Base-by-base conservation (phyloP, 1,284 basidiomycete species). In the Cryptococcus sp. region DNA sequence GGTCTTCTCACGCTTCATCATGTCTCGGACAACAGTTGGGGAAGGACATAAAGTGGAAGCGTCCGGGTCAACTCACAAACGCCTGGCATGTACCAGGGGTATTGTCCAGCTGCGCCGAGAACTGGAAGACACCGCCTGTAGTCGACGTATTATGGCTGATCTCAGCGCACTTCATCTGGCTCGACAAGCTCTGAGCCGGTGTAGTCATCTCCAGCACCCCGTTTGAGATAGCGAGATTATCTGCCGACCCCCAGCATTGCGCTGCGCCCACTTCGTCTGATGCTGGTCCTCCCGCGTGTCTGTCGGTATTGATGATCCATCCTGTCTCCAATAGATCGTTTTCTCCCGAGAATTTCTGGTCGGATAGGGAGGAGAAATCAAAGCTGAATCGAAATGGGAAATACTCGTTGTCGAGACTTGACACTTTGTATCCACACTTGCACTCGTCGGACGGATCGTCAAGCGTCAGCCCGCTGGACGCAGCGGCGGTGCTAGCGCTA, bases 91-190 rank as follows among this genome's bases (percentile, higher is more conserved):
- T 62, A 1, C 57, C 57, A 23, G 44, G 29, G 17, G 47, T 45
- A 17, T 52, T 41, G 15, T 39, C 22, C 1, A 57, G 34, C 46
- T 54, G 51, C 43, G 53, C 53, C 19, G 38, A 43, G n/a, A 55
- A 29, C 44, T 61, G 59, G 52, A 61, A 61, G n/a, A 61, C 46
- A n/a, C 59, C 59, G 17, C 52, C 51, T 16, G 49, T 29, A 8
- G 54, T 47, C 16, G 49, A 20, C 10, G 54, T 47, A 3, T 56
- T 51, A n/a, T 25, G 38, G 34, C 59, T 52, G 34, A 62, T 50
- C 38, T 59, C 57, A 6, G 60, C 53, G 40, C 60, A 62, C 5
- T 55, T 47, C 56, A 57, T 58, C 6, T 58, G 20, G 7, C 46
- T 8, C 19, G 37, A 34, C 7, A 29, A 40, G 1, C 43, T 52